Evolutionary conservation across 306 rosid genomes (phyloP).

Genomic region (Trichosanthes truncata): DNA sequence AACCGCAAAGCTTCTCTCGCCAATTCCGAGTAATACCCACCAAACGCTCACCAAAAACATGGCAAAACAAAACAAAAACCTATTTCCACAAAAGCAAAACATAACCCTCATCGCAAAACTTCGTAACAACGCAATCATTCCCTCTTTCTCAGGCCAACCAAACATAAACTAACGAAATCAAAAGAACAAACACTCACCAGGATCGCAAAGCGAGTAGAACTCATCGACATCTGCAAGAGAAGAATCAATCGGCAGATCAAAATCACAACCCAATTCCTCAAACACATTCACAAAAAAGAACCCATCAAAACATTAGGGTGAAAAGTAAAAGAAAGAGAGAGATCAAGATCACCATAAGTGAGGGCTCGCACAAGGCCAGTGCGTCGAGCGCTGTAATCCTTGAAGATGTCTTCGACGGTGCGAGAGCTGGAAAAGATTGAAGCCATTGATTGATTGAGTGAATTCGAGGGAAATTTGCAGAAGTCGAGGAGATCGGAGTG

Average conservation of each 20-base stretch:
- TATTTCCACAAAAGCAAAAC: not conserved
- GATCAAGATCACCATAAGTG: constrained; percentile 31
- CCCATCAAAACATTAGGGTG: not conserved
- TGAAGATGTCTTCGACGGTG: constrained; percentile 53
- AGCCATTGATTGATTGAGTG: constrained; percentile 13
- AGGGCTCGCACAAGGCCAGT: constrained; percentile 42
- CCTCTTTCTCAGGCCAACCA: not conserved
- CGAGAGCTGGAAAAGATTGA: constrained; percentile 31
- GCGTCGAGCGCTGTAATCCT: constrained; percentile 50
- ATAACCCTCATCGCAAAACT: not conserved
- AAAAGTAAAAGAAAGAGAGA: not conserved
- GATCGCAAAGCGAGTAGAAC: constrained; percentile 46
- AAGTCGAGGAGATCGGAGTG: constrained; percentile 11
- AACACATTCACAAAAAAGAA: not conserved
- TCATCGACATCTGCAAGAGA: constrained; percentile 36
- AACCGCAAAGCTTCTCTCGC: not conserved
- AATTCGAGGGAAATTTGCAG: not conserved
- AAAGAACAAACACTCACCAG: constrained; percentile 23
- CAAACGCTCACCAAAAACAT: not conserved
- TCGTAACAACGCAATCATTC: too few species aligned
- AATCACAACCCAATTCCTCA: not conserved
- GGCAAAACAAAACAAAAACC: not conserved
- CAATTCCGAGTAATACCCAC: not conserved
- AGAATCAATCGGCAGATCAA: constrained; percentile 4
- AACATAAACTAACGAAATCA: not conserved